Percentiles rank a stretch among this genome's conserved stretches.
Conservation (phyloP, 306 rosid species). For the Betula pendula region DNA sequence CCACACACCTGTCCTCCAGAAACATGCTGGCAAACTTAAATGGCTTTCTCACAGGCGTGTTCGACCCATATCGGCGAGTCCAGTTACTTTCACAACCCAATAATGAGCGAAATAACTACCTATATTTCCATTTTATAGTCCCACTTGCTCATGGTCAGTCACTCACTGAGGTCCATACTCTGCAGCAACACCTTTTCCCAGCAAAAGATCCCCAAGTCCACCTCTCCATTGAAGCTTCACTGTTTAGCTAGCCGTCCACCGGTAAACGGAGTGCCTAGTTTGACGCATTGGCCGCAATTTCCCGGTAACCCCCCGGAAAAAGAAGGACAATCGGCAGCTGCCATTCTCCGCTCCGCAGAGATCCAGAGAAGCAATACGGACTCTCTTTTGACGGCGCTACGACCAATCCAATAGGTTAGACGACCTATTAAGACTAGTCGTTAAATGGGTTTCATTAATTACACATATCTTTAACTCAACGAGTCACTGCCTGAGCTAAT, state of each 20-base stretch:
- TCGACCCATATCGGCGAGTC: background rate
- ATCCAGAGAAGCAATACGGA: slow-evolving; percentile 18
- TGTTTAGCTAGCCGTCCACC: background rate
- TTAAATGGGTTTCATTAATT: background rate
- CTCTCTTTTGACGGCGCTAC: background rate
- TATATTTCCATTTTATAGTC: too few relatives aligned
- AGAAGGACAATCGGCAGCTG: slow-evolving; percentile 26
- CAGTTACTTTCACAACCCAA: background rate
- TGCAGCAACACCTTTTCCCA: background rate
- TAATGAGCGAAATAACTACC: too few relatives aligned
- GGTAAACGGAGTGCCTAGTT: background rate
- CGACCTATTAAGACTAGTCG: background rate
- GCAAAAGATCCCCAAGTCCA: background rate
- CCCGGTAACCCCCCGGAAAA: slow-evolving; percentile 12
- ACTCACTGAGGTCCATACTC: background rate
- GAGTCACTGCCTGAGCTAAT: slow-evolving; percentile 27
- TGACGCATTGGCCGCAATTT: background rate
- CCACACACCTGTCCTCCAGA: background rate
- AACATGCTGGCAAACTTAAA: background rate
- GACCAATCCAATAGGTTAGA: too few relatives aligned
- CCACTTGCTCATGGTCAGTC: too few relatives aligned
- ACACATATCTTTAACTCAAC: slow-evolving; percentile 6
- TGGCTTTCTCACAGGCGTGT: background rate
- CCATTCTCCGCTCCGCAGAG: slow-evolving; percentile 13
- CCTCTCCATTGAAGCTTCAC: background rate